A percentile compares a stretch with the other conserved stretches of the same genome.
phyloP scores from a whole-genome alignment of 306 rosid species.

The Ormosia emarginata region DNA sequence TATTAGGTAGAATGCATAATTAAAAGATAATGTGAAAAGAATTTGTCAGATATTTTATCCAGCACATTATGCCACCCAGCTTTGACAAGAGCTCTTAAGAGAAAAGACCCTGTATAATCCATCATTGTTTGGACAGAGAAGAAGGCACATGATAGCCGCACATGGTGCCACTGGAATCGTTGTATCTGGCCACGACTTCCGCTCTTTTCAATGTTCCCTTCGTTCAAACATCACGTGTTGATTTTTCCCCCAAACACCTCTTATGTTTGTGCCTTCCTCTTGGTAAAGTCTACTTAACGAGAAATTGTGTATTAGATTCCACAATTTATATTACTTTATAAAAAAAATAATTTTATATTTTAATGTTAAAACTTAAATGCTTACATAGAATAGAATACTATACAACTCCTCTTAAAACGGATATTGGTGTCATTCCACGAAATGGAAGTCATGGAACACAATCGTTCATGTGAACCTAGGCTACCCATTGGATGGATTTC shows the following conservation, averaged over 20 bases:
- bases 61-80: constrained; percentile 19
- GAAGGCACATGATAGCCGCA: constrained; percentile 60
- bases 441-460: not conserved
- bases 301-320: not conserved
- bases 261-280: not conserved
- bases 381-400: not conserved
- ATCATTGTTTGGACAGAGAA: constrained; percentile 21
- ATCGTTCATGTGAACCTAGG: constrained; percentile 6
- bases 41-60: constrained; percentile 37
- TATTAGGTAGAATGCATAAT: not conserved
- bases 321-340: not conserved
- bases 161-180: constrained; percentile 72
- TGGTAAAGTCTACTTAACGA: not conserved
- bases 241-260: not conserved
- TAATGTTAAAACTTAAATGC: too few species aligned
- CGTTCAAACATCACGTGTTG: constrained; percentile 72
- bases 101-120: constrained; percentile 10
- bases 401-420: not conserved
- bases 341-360: not conserved
- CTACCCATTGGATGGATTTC: constrained; percentile 12
- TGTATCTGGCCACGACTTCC: constrained; percentile 67
- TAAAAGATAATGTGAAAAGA: constrained; percentile 37
- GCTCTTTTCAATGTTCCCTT: constrained; percentile 49
- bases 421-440: not conserved
- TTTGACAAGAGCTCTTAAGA: constrained; percentile 2